Evolutionary conservation across 805 yeast species (phyloP).

Genomic region (Torulaspora franciscae): DNA sequence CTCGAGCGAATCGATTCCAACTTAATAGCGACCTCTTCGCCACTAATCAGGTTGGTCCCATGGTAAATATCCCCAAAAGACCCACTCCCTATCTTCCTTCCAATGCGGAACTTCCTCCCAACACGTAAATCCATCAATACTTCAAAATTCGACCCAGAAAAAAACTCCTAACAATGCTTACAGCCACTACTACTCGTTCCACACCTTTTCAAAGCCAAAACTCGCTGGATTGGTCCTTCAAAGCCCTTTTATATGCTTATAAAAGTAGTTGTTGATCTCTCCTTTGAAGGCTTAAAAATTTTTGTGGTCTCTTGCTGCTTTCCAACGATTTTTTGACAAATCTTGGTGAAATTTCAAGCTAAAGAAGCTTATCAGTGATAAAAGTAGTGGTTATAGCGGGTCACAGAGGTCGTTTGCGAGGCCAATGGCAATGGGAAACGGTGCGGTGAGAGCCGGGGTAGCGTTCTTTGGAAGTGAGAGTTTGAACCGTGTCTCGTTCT

Average conservation of each 20-base stretch:
- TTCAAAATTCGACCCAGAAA: not conserved
- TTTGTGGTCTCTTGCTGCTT: slow-evolving; percentile 2
- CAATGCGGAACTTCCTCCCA: slow-evolving; percentile 90
- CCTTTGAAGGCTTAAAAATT: slow-evolving; percentile 6
- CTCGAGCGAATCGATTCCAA: slow-evolving; percentile 84
- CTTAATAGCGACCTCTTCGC: slow-evolving; percentile 97
- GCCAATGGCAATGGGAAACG: slow-evolving; percentile 2
- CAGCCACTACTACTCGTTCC: not conserved
- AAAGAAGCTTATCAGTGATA: not conserved
- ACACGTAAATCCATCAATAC: slow-evolving; percentile 65
- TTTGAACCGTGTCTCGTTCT: slow-evolving; percentile 53
- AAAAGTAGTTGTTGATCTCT: not conserved
- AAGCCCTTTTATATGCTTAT: not conserved
- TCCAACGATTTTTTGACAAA: not conserved
- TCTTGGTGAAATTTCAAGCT: not conserved
- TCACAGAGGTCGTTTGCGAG: not conserved
- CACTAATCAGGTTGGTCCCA: slow-evolving; percentile 87
- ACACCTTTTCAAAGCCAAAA: not conserved
- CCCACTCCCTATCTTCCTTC: slow-evolving; percentile 94
- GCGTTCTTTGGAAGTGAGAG: slow-evolving; percentile 44
- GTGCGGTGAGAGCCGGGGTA: slow-evolving; percentile 7
- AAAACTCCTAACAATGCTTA: not conserved
- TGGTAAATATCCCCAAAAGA: slow-evolving; percentile 96
- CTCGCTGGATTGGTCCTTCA: not conserved
- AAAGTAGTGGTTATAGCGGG: not conserved